Base-by-base conservation (phyloP, 2,329 filamentous ascomycete genomes). In the Didymella glomerata region DNA sequence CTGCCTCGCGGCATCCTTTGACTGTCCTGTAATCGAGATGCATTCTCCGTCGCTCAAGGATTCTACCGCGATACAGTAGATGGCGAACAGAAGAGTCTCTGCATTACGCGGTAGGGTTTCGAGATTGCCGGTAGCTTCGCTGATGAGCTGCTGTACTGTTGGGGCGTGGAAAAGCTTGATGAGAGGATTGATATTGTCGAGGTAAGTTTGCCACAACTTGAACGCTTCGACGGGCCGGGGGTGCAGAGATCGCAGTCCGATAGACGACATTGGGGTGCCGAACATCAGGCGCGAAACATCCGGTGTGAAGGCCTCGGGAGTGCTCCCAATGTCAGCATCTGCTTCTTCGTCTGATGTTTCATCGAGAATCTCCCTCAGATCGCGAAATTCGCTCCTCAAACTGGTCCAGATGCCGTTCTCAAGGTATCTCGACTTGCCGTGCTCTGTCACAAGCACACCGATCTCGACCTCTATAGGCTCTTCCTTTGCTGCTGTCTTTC, bases 121-220 rank as follows among this genome's bases (percentile, higher is more conserved):
- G 20, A 88, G 78, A 60, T 86, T 83, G 16, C 82, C 82, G 1
- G 83, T 84, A 2, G 88, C 88, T 57, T 90, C 85, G 36, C 90
- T 82, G 8, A 93, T 79, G 45, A 85, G 83, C 2, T 84, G 83
- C 68, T 92, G 88, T 4, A 92, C 75, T 0, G 87, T 87, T 0
- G 90, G 90, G 1, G 89, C 84, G 70, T 94, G 91, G 24, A 92
- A 86, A 45, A 88, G 69, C 71, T 93, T 93, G 65, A 87, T 86
- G 45, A 92, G 74, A 0, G 90, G 90, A 67, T 93, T 90, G 54
- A 93, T 87, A 61, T 91, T 88, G 48, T 91, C 87, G 6, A 92
- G 78, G 64, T 89, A 93, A 9, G 86, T 80, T 71, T 92, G 88
- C 91, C 91, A 94, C 5, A 94, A 81, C 49, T 84, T 83, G 68